Base-by-base conservation (phyloP, 2,329 filamentous ascomycete genomes). In the Cephalotrichum gorgonifer region DNA sequence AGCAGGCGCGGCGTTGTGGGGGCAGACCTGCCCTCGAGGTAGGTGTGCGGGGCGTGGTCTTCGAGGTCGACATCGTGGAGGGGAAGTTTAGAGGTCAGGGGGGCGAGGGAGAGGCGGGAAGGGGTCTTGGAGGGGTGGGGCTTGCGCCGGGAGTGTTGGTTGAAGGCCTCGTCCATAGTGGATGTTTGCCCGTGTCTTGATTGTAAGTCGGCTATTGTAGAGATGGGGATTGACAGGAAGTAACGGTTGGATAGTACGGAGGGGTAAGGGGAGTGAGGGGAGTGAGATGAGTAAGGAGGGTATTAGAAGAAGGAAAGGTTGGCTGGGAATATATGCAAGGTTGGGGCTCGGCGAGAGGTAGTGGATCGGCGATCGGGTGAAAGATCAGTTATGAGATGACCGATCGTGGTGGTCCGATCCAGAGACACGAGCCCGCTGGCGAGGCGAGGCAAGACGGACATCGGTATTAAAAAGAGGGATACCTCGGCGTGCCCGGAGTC, bases 1-100 rank as follows among this genome's bases (percentile, higher is more conserved):
- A 85, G 71, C 26, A 85, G 73, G 22, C 78, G 73, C 7, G 81
- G 81, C 2, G 81, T 84, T 2, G 79, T 76, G 5, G 81, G 81
- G 2, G 78, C 78, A 22, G 81, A 82, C 57, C 75, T 78, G 56
- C 74, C 76, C 59, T 81, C 72, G 15, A 83, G 69, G 57, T 84
- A 83, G 26, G 46, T 42, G 39, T 27, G n/a, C 15, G 17, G 30
- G 27, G 26, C 26, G 17, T 78, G 81, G 8, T 39, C 35, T 9
- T 39, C 35, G n/a, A 20, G 35, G 30, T 60, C 51, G 38, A 62
- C 59, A 48, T 73, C 67, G 52, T 71, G 66, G 50, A 82, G 65
- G 39, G 80, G 79, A 8, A 84, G 69, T 59, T 76, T 78, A 47
- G 75, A 72, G 23, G 80, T 83, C 49, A 85, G 66, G 26, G 81